Conservation (phyloP, 371 early-diverging fungal species). For the Entomophthora muscae region DNA sequence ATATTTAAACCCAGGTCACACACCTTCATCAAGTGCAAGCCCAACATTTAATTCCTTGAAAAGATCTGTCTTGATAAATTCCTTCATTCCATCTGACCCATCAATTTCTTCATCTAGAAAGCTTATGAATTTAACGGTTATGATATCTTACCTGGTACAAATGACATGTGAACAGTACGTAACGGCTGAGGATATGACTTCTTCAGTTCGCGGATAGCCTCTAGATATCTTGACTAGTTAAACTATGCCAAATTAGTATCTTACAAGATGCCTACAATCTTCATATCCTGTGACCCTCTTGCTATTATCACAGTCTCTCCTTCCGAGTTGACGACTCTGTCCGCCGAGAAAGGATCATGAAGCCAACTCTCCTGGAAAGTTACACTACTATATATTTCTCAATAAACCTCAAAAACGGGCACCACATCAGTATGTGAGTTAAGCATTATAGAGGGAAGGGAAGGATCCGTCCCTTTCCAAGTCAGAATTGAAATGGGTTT, state of each 20-base stretch:
- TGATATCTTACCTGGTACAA: slow-evolving; percentile 33
- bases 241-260: not conserved
- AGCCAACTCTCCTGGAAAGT: slow-evolving; percentile 35
- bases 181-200: slow-evolving; percentile 23
- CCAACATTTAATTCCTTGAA: slow-evolving; percentile 49
- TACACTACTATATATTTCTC: not conserved
- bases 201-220: slow-evolving; percentile 45
- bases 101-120: slow-evolving; percentile 59
- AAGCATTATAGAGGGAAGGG: slow-evolving; percentile 34
- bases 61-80: slow-evolving; percentile 30
- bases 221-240: slow-evolving; percentile 29
- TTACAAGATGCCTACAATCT: slow-evolving; percentile 51
- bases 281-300: slow-evolving; percentile 75
- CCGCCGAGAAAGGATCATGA: slow-evolving; percentile 53
- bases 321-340: slow-evolving; percentile 22
- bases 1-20: not conserved
- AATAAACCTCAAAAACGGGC: slow-evolving; percentile 38
- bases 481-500: slow-evolving; percentile 57
- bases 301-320: slow-evolving; percentile 47
- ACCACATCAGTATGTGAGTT: slow-evolving; percentile 78
- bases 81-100: slow-evolving; percentile 51
- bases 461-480: slow-evolving; percentile 31
- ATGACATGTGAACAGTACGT: slow-evolving; percentile 47
- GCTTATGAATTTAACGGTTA: not conserved
- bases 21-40: slow-evolving; percentile 64